Base-by-base conservation (phyloP, 2,329 filamentous ascomycete species). In the Tolypocladium album region DNA sequence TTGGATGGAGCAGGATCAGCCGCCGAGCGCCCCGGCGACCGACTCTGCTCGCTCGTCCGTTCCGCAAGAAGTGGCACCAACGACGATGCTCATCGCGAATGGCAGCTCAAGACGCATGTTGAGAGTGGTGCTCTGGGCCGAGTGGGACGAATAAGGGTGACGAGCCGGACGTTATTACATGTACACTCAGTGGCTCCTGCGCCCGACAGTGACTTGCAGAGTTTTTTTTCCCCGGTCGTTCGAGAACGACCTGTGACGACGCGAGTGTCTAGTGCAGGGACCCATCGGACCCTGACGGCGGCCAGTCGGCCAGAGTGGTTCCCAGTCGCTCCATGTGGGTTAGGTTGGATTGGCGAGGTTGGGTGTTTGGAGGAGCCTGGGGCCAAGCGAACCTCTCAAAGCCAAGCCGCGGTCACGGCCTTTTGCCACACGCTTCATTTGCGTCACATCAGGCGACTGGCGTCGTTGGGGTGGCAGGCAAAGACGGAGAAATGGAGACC, bases 371-470 rank as follows among this genome's bases (percentile, higher is more conserved):
- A 4, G 7, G n/a, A 27, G 47, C 9, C n/a, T 43, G 40, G 42
- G 8, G 20, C 42, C 20, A n/a, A 7, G 42, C 20, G 42, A 45
- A 22, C 42, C 45, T 50, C 45, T 50, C 13, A 31, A 31, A 52
- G 47, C 27, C 47, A 34, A 17, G 17, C 31, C 27, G 27, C 50
- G 4, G 50, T n/a, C 31, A 53, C 8, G 50, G 17, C 20, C 17
- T n/a, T 52, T n/a, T 52, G 47, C 47, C 47, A 52, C 47, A 34
- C 50, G 58, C 62, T 58, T 63, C 59, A 63, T 59, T 60, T 67
- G 61, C 61, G 62, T 58, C 61, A 60, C 52, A 61, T 60, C 60
- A 63, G 53, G 56, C 15, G 60, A 61, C 66, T 63, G 66, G 66
- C 61, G 60, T 60, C 58, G 42, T 7, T 20, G 27, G 56, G 31